Conservation (phyloP, 345 rosid genomes). For the Isatis tinctoria region DNA sequence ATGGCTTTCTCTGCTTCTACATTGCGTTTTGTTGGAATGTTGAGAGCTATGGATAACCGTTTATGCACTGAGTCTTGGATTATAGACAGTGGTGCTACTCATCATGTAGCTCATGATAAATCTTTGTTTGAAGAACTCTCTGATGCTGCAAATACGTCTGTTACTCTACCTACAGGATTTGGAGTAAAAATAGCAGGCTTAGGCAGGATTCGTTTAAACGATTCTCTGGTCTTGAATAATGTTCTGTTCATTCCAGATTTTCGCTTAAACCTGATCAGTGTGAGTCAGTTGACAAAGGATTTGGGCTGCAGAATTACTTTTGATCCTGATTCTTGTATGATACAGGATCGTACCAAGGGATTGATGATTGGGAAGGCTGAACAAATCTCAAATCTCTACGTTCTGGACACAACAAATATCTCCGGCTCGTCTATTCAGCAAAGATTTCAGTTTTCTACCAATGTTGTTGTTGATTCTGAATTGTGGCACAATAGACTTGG, state of each 20-base stretch:
- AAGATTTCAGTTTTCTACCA: too few species aligned
- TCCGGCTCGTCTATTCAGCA: too few species aligned
- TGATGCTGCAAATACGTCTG: neutral
- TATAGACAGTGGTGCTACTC: too few species aligned
- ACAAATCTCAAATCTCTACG: too few species aligned
- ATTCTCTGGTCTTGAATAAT: neutral
- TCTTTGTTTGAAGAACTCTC: neutral
- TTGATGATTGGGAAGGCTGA: neutral
- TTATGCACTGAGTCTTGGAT: too few species aligned
- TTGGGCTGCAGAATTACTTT: too few species aligned
- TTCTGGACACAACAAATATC: too few species aligned
- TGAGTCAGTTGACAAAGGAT: neutral
- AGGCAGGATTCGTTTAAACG: neutral
- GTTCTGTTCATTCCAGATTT: neutral
- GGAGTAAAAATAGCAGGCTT: neutral
- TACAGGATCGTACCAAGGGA: neutral
- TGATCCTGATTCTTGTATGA: neutral
- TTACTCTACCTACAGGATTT: neutral
- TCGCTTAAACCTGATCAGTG: neutral
- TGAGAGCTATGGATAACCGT: rapidly evolving
- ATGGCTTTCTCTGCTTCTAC: too few species aligned
- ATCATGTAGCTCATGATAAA: neutral
- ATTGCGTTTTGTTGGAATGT: too few species aligned
- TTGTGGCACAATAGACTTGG: too few species aligned
- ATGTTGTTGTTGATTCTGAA: too few species aligned